phyloP scores from a whole-genome alignment of 1,284 basidiomycete species.

The Fomitopsis betulina region DNA sequence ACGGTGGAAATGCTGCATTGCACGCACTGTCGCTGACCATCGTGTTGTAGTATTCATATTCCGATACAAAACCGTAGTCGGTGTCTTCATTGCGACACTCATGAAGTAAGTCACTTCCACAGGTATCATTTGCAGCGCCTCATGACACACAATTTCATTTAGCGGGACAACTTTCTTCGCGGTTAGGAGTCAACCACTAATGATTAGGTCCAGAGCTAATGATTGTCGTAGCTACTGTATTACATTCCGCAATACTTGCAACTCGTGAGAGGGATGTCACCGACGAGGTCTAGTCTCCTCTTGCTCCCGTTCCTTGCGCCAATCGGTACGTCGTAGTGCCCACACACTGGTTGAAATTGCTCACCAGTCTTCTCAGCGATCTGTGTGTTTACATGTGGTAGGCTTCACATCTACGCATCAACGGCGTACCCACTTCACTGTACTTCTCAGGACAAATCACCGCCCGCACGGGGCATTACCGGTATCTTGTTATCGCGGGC shows the following conservation, averaged over 20 bases:
- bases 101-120: background rate
- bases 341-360: too few species aligned
- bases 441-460: constrained; percentile 7
- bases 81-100: constrained; percentile 33
- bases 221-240: constrained; percentile 14
- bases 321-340: background rate
- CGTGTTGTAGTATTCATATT: constrained; percentile 34
- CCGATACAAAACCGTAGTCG: constrained; percentile 32
- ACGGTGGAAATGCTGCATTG: background rate
- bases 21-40: background rate
- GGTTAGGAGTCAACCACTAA: constrained; percentile 24
- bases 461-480: constrained; percentile 27
- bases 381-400: background rate
- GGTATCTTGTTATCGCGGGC: constrained; percentile 17
- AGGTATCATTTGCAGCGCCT: background rate
- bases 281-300: background rate
- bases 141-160: background rate
- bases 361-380: background rate
- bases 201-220: background rate
- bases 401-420: background rate
- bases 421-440: background rate
- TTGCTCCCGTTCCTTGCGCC: background rate
- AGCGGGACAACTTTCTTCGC: constrained; percentile 8
- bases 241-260: constrained; percentile 36
- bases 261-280: background rate